phyloP scores from a whole-genome alignment of 495 filamentous ascomycete species.

The Penicillium lagena region DNA sequence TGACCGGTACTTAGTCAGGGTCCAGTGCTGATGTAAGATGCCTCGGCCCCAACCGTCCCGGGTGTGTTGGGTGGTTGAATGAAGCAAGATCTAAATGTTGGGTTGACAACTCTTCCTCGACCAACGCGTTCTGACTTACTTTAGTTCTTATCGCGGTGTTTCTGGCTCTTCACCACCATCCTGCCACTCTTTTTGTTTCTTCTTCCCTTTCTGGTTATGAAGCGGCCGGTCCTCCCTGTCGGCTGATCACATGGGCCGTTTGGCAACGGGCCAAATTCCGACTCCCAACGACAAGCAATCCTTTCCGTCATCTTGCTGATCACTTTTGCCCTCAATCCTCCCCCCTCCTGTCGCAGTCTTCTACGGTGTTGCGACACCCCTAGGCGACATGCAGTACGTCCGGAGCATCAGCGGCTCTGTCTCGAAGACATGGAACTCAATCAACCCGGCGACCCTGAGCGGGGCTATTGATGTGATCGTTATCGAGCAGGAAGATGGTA shows the following conservation, averaged over 20 bases:
- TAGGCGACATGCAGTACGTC: constrained; percentile 86
- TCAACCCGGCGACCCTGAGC: constrained; percentile 95
- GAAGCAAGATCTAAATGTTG: constrained; percentile 10
- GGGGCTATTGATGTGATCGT: constrained; percentile 99
- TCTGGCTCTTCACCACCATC: neutral
- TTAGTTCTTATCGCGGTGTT: too few species aligned
- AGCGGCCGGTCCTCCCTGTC: constrained; percentile 10
- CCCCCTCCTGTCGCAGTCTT: constrained; percentile 1
- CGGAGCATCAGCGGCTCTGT: constrained; percentile 92
- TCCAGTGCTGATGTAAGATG: neutral
- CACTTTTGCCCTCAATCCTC: constrained; percentile 3
- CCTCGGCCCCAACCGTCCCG: neutral
- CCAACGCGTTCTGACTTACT: constrained; percentile 1
- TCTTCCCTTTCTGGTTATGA: constrained; percentile 4
- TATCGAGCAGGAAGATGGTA: constrained; percentile 92
- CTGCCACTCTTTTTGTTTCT: constrained; percentile 6
- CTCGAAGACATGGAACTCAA: constrained; percentile 98
- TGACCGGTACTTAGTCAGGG: constrained; percentile 15
- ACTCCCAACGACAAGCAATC: constrained; percentile 12
- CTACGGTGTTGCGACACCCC: constrained; percentile 13
- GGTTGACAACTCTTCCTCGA: constrained; percentile 14
- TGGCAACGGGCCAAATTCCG: constrained; percentile 27
- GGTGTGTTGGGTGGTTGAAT: neutral
- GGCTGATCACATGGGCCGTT: constrained; percentile 39
- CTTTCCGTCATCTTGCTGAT: constrained; percentile 5